Base-by-base conservation (phyloP, 192 early-diverging fungal genomes). In the Coemansia sp. region DNA sequence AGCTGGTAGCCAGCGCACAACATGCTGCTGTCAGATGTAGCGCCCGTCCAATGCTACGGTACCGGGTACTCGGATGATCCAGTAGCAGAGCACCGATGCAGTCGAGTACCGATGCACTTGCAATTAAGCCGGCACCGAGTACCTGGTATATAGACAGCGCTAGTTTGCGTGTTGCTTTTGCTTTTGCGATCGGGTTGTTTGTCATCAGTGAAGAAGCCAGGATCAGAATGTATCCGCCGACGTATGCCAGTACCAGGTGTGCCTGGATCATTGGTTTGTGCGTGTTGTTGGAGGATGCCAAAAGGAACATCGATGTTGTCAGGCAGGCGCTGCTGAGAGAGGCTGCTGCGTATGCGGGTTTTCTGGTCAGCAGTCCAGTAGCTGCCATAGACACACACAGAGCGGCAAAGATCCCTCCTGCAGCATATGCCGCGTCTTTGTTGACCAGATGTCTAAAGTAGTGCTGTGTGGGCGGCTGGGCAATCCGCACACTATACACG, bases 321-420 rank as follows among this genome's bases (percentile, higher is more conserved):
- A 75, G 58, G 16, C 58, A 54, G 5, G 56, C 31, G 49, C 67
- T 64, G 29, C 42, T 36, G 0, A 71, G 5, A 0, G 56, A n/a
- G 1, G 63, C 77, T 12, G 48, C 56, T 0, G 32, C 6, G 38
- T 58, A 72, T 22, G 51, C 54, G 20, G 42, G 61, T 11, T 60
- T 42, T 0, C 64, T 61, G 0, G 66, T 42, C 25, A 71, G 17
- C 4, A 38, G 33, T 0, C 59, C 40, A 10, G 28, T 65, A 0
- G 56, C 66, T 4, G 67, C 28, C 0, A 55, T 60, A 2, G 73
- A 55, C 4, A 75, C 28, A 2, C 54, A n/a, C 2, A 80, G 66
- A 0, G 64, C 73, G 4, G 62, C 69, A n/a, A 75, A 75, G 12
- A 64, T 63, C 2, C 69, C 73, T 34, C 77, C 73, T 7, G 64